Percentiles rank a stretch among this genome's conserved stretches.
Evolutionary conservation across 116 monocot species (phyloP).

Genomic region (Trichopus zeylanicus): DNA sequence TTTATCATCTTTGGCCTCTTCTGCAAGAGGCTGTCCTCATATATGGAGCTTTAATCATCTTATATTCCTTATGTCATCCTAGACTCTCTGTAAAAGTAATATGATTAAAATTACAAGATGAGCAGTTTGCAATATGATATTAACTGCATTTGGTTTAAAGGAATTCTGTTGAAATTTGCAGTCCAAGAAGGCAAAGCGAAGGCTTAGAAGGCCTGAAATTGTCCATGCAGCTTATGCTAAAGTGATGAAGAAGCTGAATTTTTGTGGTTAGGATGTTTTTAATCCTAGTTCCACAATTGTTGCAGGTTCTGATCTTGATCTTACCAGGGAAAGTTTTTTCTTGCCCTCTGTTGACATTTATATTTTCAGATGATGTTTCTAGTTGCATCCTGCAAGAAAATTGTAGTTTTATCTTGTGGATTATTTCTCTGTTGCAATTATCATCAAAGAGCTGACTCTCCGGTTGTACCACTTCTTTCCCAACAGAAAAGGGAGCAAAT

Average conservation of each 20-base stretch:
- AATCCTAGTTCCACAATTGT: not conserved
- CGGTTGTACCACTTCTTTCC: no score
- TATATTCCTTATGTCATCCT: no score
- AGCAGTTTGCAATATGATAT: no score
- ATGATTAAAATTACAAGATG: no score
- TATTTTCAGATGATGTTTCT: not conserved
- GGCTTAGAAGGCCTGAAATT: slow-evolving; percentile 22
- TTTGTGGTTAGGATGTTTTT: slow-evolving; percentile 8
- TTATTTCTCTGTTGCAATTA: no score
- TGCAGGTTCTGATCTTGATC: not conserved
- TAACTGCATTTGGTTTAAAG: not conserved
- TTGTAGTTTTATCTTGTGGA: not conserved
- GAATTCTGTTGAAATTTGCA: slow-evolving; percentile 1
- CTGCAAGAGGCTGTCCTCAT: no score
- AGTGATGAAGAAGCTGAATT: slow-evolving; percentile 35
- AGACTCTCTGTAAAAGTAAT: no score
- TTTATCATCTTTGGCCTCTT: no score
- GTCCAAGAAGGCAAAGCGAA: slow-evolving; percentile 25
- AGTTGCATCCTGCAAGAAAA: not conserved
- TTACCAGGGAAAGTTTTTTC: no score
- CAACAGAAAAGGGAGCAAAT: no score
- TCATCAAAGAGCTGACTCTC: no score
- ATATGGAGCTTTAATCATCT: no score
- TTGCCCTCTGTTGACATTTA: not conserved
- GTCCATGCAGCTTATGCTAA: slow-evolving; percentile 25